Percentiles rank a stretch among this genome's conserved stretches.
These are phyloP conservation scores for Leccinum cinnamomeum DNA, from an alignment of 1,284 basidiomycete genomes.

Conservation along the genomic window DNA sequence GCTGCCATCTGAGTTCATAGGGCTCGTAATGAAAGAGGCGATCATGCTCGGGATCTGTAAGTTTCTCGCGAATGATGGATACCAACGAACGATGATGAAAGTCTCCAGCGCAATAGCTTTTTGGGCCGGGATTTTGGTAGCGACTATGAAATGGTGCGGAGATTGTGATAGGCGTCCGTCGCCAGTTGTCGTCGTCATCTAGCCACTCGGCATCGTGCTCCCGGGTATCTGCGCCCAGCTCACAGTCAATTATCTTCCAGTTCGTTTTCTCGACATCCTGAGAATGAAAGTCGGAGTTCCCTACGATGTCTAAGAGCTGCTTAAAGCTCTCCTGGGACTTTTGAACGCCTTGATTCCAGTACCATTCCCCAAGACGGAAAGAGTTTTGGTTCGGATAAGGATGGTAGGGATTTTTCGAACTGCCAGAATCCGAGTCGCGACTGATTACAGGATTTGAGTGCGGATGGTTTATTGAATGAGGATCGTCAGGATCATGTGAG, in stretches of 20 bases:
- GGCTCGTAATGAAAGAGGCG: neutral
- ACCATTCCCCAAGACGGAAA: neutral
- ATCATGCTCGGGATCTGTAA: neutral
- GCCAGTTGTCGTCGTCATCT: neutral
- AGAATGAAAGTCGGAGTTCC: neutral
- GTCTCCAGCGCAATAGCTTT: neutral
- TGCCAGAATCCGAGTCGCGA: neutral
- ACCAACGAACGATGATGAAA: neutral
- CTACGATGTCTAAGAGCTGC: neutral
- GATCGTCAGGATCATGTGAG: neutral
- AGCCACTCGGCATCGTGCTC: neutral
- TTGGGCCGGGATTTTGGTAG: neutral
- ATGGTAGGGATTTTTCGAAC: neutral
- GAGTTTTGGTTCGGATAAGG: neutral
- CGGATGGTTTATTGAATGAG: neutral
- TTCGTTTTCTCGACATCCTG: neutral
- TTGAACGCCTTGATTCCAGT: neutral
- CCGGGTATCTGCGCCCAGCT: neutral
- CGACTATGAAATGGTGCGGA: neutral
- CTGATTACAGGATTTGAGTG: neutral
- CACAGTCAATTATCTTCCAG: neutral
- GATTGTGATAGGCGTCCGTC: neutral
- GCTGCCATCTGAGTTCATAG: neutral
- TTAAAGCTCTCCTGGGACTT: neutral
- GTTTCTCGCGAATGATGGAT: neutral